Evolutionary conservation across 305 asterid genomes (phyloP).

Genomic region (Solanum chacoense): DNA sequence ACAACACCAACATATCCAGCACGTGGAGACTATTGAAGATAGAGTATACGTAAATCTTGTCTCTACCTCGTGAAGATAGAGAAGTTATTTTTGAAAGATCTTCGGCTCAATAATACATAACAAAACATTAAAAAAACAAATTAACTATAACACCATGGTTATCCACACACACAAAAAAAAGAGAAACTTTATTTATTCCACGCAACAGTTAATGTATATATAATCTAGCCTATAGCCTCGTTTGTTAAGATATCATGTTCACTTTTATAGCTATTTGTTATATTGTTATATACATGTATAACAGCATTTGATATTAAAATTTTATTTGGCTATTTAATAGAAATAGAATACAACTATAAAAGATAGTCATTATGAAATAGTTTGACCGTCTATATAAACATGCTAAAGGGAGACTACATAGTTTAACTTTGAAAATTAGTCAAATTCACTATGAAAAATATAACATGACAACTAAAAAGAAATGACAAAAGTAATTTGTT

Average conservation of each 20-base stretch:
- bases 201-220: background rate
- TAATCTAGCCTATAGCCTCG: background rate
- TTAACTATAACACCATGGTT: no score
- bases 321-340: background rate
- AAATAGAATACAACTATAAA: no score
- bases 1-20: background rate
- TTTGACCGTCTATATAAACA: background rate
- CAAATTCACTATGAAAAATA: background rate
- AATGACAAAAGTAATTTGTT: background rate
- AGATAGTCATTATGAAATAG: background rate
- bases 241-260: background rate
- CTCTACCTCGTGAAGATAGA: background rate
- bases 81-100: no score
- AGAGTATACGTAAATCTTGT: no score
- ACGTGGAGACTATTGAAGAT: no score
- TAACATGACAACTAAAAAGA: background rate
- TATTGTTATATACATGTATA: background rate
- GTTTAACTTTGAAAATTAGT: background rate
- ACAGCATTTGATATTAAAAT: background rate
- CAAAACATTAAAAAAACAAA: background rate
- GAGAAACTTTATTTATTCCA: background rate
- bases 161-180: no score
- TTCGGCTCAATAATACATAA: no score
- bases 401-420: background rate
- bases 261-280: background rate